Conservation (phyloP, 129 eudicot species). For the Ambrosia trifida region DNA sequence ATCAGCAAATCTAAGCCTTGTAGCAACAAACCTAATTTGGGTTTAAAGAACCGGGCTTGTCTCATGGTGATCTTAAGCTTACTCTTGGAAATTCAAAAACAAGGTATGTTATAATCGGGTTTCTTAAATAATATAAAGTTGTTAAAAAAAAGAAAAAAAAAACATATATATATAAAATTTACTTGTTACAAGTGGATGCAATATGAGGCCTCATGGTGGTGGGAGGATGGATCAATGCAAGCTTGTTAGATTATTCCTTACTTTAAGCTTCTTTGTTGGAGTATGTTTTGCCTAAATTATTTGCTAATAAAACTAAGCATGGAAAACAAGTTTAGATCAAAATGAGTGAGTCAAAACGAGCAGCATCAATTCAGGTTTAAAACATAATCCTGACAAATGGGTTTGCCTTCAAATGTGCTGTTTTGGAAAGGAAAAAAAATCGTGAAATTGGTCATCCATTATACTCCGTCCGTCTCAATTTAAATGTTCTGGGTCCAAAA, state of each 20-base stretch:
- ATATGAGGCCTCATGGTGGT: constrained; percentile 4
- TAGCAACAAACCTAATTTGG: constrained; percentile 67
- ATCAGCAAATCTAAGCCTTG: constrained; percentile 82
- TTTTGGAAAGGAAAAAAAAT: too few relatives aligned
- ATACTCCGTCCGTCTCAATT: too few relatives aligned
- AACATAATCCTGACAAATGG: too few relatives aligned
- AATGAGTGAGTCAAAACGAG: too few relatives aligned
- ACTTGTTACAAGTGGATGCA: constrained; percentile 27
- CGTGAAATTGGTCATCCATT: too few relatives aligned
- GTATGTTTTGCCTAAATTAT: constrained; percentile 31
- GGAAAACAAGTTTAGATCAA: too few relatives aligned
- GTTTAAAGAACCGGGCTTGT: constrained; percentile 39
- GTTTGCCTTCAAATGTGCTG: too few relatives aligned
- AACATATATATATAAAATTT: background rate
- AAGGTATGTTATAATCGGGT: constrained; percentile 31
- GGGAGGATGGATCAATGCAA: constrained; percentile 22
- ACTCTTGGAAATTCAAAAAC: constrained; percentile 72
- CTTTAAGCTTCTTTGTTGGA: constrained; percentile 17
- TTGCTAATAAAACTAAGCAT: too few relatives aligned
- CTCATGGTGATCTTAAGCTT: constrained; percentile 68
- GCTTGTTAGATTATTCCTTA: constrained; percentile 14
- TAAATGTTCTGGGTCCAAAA: too few relatives aligned
- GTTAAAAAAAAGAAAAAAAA: background rate
- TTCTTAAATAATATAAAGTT: background rate
- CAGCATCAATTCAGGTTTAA: too few relatives aligned